phyloP scores from a whole-genome alignment of 2,329 filamentous ascomycete genomes.

The Chaetomium strumarium region DNA sequence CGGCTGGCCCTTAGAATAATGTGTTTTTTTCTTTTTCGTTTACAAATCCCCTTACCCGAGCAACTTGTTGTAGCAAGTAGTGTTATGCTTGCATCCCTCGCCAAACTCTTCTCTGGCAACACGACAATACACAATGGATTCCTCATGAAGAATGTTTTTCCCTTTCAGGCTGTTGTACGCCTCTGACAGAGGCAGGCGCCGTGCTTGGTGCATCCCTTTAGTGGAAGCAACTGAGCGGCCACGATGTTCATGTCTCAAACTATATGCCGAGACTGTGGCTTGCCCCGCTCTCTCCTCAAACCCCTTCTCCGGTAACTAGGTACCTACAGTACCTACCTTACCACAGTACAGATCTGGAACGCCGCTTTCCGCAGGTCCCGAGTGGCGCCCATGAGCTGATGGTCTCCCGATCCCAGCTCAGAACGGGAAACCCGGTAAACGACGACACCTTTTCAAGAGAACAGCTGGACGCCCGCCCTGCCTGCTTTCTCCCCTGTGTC shows the following conservation, averaged over 20 bases:
- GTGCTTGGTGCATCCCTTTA: background rate
- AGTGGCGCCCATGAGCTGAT: background rate
- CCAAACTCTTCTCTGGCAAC: background rate
- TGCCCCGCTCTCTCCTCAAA: constrained; percentile 1
- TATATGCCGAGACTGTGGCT: constrained; percentile 2
- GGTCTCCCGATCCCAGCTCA: constrained; percentile 1
- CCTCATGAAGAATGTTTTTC: too few relatives aligned
- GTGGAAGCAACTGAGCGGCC: background rate
- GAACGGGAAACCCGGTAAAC: background rate
- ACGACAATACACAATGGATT: too few relatives aligned
- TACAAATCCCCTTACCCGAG: background rate
- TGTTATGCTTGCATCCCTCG: background rate
- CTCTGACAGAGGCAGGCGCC: background rate
- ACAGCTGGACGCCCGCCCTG: background rate
- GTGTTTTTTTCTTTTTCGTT: background rate
- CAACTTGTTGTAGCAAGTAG: background rate
- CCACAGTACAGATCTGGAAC: background rate
- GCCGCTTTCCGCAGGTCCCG: background rate
- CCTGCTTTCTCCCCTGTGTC: constrained; percentile 10
- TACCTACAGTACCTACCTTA: background rate
- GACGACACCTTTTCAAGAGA: background rate
- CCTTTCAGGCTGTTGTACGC: too few relatives aligned
- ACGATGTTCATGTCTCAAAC: background rate
- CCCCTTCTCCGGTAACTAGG: too few relatives aligned
- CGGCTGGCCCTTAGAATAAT: constrained; percentile 8